Percentiles rank a stretch among this genome's conserved stretches.
Evolutionary conservation across 1,284 basidiomycete genomes (phyloP).

Genomic region (Irpex sp.): DNA sequence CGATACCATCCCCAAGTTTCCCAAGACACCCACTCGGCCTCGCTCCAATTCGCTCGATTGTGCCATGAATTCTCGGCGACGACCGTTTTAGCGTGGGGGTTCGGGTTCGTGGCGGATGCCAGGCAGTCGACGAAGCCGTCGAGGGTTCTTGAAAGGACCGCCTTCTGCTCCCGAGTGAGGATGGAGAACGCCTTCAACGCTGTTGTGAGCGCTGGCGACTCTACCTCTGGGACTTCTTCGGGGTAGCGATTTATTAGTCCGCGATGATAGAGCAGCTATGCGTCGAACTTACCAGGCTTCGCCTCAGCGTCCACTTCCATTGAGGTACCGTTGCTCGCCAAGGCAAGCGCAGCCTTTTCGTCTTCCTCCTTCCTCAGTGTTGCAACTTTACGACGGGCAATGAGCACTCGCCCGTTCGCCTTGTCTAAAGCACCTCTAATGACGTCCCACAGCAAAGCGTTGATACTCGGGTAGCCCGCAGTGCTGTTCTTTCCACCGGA

Average conservation of each 20-base stretch:
- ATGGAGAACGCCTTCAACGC: constrained; percentile 73
- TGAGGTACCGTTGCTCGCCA: constrained; percentile 47
- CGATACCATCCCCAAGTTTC: constrained; percentile 86
- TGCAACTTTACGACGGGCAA: constrained; percentile 70
- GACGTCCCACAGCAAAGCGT: constrained; percentile 77
- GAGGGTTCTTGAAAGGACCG: constrained; percentile 61
- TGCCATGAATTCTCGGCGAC: constrained; percentile 64
- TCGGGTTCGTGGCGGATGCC: constrained; percentile 39
- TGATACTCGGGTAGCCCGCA: constrained; percentile 40
- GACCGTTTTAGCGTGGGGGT: constrained; percentile 44
- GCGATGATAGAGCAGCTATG: neutral
- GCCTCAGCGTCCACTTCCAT: constrained; percentile 75
- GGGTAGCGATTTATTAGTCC: neutral
- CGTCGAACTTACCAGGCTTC: constrained; percentile 40
- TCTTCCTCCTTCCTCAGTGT: constrained; percentile 84
- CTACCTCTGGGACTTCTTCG: constrained; percentile 47
- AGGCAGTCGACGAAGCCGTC: constrained; percentile 70
- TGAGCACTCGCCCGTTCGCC: constrained; percentile 80
- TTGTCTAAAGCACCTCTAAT: constrained; percentile 82
- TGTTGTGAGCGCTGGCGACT: constrained; percentile 62
- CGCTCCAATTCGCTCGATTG: constrained; percentile 63
- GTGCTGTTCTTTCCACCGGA: constrained; percentile 34
- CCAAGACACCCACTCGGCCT: constrained; percentile 76
- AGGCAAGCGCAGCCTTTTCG: constrained; percentile 71
- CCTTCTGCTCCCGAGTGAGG: constrained; percentile 71